A percentile compares a stretch with the other conserved stretches of the same genome.
phyloP scores from a whole-genome alignment of 192 early-diverging fungal species.

The Podila clonocystis region DNA sequence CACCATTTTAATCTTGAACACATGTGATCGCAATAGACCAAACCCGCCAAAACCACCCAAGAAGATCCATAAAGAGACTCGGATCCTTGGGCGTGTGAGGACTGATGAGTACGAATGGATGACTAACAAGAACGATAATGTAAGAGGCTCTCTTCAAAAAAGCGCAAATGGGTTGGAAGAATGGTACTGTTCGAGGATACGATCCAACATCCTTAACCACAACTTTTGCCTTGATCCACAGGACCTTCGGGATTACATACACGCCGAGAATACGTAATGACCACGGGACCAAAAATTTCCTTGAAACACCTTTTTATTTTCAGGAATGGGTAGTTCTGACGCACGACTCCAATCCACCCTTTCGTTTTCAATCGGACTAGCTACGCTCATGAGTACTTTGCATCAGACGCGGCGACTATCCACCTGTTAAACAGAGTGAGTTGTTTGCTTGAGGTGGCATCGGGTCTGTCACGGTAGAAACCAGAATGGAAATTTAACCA shows the following conservation, averaged over 20 bases:
- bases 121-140: conserved; percentile 57
- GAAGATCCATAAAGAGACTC: conserved; percentile 49
- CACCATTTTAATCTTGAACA: neutral
- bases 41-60: conserved; percentile 52
- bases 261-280: conserved; percentile 62
- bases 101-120: conserved; percentile 65
- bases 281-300: neutral
- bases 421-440: conserved; percentile 36
- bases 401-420: conserved; percentile 36
- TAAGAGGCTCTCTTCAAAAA: conserved; percentile 10
- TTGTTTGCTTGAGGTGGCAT: neutral
- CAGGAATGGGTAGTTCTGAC: conserved; percentile 22
- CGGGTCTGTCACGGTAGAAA: too few species aligned
- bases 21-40: conserved; percentile 10
- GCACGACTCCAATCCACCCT: conserved; percentile 5
- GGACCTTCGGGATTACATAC: conserved; percentile 57
- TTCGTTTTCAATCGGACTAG: conserved; percentile 11
- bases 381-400: conserved; percentile 44
- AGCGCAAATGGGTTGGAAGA: too few species aligned
- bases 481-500: neutral
- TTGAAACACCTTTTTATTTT: conserved; percentile 8
- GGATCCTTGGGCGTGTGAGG: conserved; percentile 48
- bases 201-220: neutral
- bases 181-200: too few species aligned
- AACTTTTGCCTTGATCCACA: conserved; percentile 18